Conservation (phyloP, 768 basidiomycete species). For the Boletus sp. region DNA sequence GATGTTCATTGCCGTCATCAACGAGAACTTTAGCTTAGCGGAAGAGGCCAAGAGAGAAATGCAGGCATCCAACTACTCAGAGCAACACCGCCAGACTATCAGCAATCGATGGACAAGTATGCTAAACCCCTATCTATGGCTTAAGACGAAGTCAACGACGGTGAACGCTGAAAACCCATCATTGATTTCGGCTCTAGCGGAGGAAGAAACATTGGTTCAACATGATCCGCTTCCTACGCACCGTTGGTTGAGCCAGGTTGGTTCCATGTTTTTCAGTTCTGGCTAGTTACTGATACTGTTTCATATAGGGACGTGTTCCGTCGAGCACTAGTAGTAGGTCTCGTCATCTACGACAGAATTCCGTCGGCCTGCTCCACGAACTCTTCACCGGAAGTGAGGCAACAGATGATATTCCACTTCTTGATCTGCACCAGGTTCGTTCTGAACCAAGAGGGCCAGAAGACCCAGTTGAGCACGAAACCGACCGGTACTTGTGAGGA, state of each 20-base stretch:
- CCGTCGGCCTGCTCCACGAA: constrained; percentile 57
- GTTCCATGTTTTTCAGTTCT: constrained; percentile 2
- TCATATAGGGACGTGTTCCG: constrained; percentile 12
- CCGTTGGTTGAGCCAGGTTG: constrained; percentile 29
- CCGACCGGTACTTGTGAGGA: constrained; percentile 69
- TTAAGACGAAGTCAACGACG: constrained; percentile 68
- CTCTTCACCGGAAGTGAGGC: constrained; percentile 59
- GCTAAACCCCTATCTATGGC: constrained; percentile 86
- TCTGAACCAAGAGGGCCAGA: constrained; percentile 29
- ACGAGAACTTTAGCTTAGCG: constrained; percentile 91
- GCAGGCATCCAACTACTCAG: constrained; percentile 72
- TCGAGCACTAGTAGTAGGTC: constrained; percentile 32
- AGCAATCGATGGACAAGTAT: constrained; percentile 58
- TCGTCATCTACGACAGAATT: constrained; percentile 53
- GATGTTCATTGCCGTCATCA: constrained; percentile 97
- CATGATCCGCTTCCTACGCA: constrained; percentile 45
- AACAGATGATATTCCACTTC: constrained; percentile 55
- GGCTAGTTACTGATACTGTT: constrained; percentile 12
- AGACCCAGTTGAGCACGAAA: constrained; percentile 50
- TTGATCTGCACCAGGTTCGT: constrained; percentile 44
- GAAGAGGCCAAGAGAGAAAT: constrained; percentile 84
- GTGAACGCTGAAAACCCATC: constrained; percentile 70
- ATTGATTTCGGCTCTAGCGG: constrained; percentile 70
- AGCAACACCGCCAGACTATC: constrained; percentile 51
- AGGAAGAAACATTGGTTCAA: constrained; percentile 72